Conservation (phyloP, 2,329 filamentous ascomycete genomes). For the Keithomyces neogunnii region DNA sequence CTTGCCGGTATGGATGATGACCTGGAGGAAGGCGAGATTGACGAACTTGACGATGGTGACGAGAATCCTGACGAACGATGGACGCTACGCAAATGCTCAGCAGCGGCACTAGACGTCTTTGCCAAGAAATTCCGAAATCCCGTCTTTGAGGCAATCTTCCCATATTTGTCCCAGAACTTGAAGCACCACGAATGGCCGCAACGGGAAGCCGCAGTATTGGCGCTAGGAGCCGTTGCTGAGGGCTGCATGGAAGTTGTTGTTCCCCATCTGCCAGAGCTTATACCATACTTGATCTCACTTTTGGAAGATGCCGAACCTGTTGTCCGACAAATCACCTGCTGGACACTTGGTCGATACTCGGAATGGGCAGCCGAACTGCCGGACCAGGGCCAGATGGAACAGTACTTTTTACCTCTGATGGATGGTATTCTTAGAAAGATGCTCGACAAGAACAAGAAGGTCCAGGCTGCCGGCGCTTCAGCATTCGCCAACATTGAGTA, state of each 20-base stretch:
- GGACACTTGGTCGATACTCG: conserved; percentile 91
- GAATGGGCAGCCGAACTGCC: conserved; percentile 77
- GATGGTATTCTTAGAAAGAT: conserved; percentile 89
- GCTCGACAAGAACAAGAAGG: conserved; percentile 95
- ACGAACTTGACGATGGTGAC: conserved; percentile 65
- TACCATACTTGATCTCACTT: conserved; percentile 82
- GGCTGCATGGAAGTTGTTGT: conserved; percentile 86
- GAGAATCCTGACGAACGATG: conserved; percentile 87
- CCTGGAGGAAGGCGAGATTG: conserved; percentile 81
- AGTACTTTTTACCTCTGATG: conserved; percentile 93
- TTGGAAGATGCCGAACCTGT: conserved; percentile 81
- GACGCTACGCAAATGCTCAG: conserved; percentile 95
- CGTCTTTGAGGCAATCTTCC: conserved; percentile 86
- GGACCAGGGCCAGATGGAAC: conserved; percentile 56
- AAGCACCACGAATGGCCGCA: conserved; percentile 85
- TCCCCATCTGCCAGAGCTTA: conserved; percentile 81
- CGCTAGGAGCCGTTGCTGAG: conserved; percentile 88
- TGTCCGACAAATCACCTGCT: conserved; percentile 94
- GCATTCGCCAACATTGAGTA: conserved; percentile 95
- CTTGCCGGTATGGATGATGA: conserved; percentile 59
- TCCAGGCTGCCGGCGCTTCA: conserved; percentile 91
- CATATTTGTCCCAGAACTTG: conserved; percentile 85
- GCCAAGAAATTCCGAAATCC: conserved; percentile 80
- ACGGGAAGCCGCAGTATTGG: conserved; percentile 87
- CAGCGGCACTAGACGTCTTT: conserved; percentile 88